Evolutionary conservation across 2,329 filamentous ascomycete species (phyloP).

Genomic region (Westerdykella sp.): DNA sequence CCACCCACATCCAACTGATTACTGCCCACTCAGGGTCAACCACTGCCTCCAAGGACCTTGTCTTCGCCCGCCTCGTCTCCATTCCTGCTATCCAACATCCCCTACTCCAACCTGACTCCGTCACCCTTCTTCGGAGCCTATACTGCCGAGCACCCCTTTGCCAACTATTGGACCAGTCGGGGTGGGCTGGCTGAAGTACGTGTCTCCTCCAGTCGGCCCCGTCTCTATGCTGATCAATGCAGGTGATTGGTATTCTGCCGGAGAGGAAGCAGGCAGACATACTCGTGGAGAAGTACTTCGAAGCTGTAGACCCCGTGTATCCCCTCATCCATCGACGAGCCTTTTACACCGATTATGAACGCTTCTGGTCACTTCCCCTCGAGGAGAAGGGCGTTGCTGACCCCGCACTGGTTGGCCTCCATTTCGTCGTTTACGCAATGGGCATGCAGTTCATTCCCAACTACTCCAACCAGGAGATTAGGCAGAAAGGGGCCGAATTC

Average conservation of each 20-base stretch:
- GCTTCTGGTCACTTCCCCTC: slow-evolving; percentile 61
- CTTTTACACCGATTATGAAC: slow-evolving; percentile 72
- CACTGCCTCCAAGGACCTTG: slow-evolving; percentile 1
- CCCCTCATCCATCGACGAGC: slow-evolving; percentile 71
- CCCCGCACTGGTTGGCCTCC: slow-evolving; percentile 62
- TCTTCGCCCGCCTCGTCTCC: slow-evolving; percentile 42
- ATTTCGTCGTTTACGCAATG: slow-evolving; percentile 71
- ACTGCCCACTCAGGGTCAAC: not conserved
- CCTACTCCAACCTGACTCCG: slow-evolving; percentile 62
- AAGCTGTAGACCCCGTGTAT: slow-evolving; percentile 69
- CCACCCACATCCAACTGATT: not conserved
- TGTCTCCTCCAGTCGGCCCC: too few relatives aligned
- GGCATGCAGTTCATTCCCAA: slow-evolving; percentile 70
- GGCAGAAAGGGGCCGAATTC: slow-evolving; percentile 67
- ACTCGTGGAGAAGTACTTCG: slow-evolving; percentile 51
- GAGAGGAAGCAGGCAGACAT: slow-evolving; percentile 71
- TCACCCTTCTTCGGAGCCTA: slow-evolving; percentile 78
- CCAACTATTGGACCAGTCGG: slow-evolving; percentile 78
- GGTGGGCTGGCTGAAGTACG: slow-evolving; percentile 62
- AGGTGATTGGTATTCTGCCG: slow-evolving; percentile 63
- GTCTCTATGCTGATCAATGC: too few relatives aligned
- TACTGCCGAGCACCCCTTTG: slow-evolving; percentile 65
- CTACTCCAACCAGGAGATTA: slow-evolving; percentile 53
- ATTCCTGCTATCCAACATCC: slow-evolving; percentile 63
- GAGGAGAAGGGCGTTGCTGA: slow-evolving; percentile 58